These are phyloP conservation scores for Penicillium cinerascens DNA, from an alignment of 495 filamentous ascomycete genomes.

Conservation along the genomic window DNA sequence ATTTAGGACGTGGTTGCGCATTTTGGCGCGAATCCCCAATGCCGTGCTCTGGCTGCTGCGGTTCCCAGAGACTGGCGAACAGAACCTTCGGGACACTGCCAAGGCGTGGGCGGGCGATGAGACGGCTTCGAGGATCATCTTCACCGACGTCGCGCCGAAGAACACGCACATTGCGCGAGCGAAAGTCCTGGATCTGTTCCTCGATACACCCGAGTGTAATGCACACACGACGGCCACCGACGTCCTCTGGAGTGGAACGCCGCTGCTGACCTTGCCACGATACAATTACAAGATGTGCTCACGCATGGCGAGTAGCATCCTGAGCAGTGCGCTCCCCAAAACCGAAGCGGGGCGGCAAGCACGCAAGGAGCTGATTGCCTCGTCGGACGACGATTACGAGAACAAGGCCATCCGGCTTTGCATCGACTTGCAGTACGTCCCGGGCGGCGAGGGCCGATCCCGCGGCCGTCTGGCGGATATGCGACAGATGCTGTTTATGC, in stretches of 20 bases:
- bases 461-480: slow-evolving; percentile 69
- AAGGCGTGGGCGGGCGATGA: slow-evolving; percentile 78
- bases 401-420: slow-evolving; percentile 71
- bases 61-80: slow-evolving; percentile 92
- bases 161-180: slow-evolving; percentile 91
- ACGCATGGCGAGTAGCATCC: slow-evolving; percentile 92
- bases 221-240: slow-evolving; percentile 97
- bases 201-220: slow-evolving; percentile 98
- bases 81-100: slow-evolving; percentile 76
- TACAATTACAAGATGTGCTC: slow-evolving; percentile 99
- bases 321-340: slow-evolving; percentile 81
- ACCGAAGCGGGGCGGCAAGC: slow-evolving; percentile 61
- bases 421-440: slow-evolving; percentile 60
- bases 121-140: slow-evolving; percentile 87
- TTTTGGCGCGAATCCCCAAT: slow-evolving; percentile 80
- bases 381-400: slow-evolving; percentile 78
- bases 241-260: slow-evolving; percentile 92
- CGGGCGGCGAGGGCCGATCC: slow-evolving; percentile 51
- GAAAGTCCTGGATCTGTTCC: slow-evolving; percentile 86
- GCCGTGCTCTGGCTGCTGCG: slow-evolving; percentile 93
- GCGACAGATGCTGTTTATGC: slow-evolving; percentile 74
- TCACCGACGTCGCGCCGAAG: slow-evolving; percentile 96
- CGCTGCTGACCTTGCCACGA: slow-evolving; percentile 87
- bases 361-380: slow-evolving; percentile 71
- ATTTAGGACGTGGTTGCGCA: slow-evolving; percentile 94